Evolutionary conservation across 352 stramenopile species (phyloP).

Genomic region (Elongisporangium prolatum): DNA sequence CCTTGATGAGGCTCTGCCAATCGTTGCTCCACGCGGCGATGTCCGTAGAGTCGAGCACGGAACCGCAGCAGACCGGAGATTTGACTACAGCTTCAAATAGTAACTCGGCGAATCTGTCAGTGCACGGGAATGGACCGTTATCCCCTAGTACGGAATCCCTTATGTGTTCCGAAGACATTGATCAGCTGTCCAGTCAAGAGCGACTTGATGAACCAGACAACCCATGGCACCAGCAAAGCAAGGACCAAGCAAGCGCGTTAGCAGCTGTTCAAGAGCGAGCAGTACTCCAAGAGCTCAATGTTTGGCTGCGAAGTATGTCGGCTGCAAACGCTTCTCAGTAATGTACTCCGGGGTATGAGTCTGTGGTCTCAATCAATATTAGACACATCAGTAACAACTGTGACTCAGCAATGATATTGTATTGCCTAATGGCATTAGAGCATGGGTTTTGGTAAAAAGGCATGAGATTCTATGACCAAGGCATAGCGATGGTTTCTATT

Average conservation of each 20-base stretch:
- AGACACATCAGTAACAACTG: neutral
- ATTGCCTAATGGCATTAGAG: constrained; percentile 7
- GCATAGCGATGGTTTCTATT: constrained; percentile 5
- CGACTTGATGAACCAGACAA: constrained; percentile 4
- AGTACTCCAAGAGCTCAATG: constrained; percentile 76
- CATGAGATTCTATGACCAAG: constrained; percentile 15
- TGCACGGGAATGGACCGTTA: constrained; percentile 11
- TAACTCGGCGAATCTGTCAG: too few species aligned
- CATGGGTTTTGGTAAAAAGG: neutral
- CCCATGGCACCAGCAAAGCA: constrained; percentile 2
- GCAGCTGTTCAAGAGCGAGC: constrained; percentile 61
- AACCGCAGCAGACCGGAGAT: constrained; percentile 8
- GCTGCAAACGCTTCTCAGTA: constrained; percentile 1
- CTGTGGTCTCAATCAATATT: neutral
- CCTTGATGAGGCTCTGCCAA: constrained; percentile 41
- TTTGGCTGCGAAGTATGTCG: constrained; percentile 64
- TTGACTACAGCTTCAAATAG: neutral
- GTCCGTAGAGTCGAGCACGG: constrained; percentile 25
- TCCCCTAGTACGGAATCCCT: constrained; percentile 44
- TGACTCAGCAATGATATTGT: constrained; percentile 1
- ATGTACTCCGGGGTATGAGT: constrained; percentile 2
- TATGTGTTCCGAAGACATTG: constrained; percentile 67
- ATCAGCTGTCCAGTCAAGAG: constrained; percentile 14
- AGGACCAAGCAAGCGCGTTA: constrained; percentile 8
- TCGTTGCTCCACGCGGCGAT: constrained; percentile 48